These are phyloP conservation scores for Auricularia sp. DNA, from an alignment of 768 basidiomycete genomes.

Conservation along the genomic window DNA sequence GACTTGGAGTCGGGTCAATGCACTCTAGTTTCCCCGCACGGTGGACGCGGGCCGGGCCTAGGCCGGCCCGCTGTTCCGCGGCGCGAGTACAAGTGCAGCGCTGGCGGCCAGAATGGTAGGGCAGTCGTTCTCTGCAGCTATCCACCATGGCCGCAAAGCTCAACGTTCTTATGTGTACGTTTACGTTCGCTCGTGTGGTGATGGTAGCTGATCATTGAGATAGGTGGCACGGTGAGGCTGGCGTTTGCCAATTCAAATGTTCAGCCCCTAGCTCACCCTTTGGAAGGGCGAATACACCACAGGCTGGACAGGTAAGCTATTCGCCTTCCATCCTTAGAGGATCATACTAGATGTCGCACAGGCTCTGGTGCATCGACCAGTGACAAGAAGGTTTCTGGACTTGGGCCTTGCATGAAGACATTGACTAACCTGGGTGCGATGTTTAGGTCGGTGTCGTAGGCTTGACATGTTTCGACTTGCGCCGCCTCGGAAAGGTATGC, in stretches of 20 bases:
- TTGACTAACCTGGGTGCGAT: constrained; percentile 33
- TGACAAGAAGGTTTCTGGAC: constrained; percentile 68
- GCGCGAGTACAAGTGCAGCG: neutral
- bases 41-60: neutral
- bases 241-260: neutral
- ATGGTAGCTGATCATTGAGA: constrained; percentile 12
- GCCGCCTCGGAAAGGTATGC: constrained; percentile 65
- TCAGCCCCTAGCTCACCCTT: constrained; percentile 2
- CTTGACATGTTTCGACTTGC: constrained; percentile 81
- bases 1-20: neutral
- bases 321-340: neutral
- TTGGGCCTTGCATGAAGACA: neutral
- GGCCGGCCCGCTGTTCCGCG: neutral
- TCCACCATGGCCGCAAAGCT: constrained; percentile 30
- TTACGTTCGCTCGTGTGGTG: neutral
- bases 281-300: constrained; percentile 82
- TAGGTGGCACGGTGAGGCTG: constrained; percentile 37
- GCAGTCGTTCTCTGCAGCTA: neutral
- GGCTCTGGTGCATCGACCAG: constrained; percentile 80
- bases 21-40: neutral
- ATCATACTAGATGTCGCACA: neutral
- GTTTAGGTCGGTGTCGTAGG: constrained; percentile 51
- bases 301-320: constrained; percentile 61
- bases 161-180: constrained; percentile 72
- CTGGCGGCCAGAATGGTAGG: neutral